phyloP scores from a whole-genome alignment of 2,329 filamentous ascomycete genomes.

The Pyrenophora tritici-repentis region DNA sequence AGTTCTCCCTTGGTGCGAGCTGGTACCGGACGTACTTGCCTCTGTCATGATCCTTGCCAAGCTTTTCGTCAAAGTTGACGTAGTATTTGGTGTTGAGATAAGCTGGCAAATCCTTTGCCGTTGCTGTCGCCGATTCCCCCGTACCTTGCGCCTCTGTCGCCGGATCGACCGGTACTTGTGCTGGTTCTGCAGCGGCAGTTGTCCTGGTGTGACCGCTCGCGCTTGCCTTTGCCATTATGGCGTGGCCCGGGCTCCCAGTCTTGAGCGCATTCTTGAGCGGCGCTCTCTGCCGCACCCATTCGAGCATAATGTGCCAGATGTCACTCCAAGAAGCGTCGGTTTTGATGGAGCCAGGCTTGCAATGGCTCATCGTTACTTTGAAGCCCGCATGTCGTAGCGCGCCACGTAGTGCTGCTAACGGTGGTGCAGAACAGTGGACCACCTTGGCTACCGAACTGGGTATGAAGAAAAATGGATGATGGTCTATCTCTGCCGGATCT shows the following conservation, averaged over 20 bases:
- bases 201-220: conserved; percentile 21
- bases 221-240: conserved; percentile 53
- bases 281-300: conserved; percentile 82
- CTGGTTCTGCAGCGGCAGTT: conserved; percentile 1
- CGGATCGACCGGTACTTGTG: conserved; percentile 4
- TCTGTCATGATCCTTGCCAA: conserved; percentile 70
- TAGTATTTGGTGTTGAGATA: conserved; percentile 52
- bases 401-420: conserved; percentile 78
- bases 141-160: conserved; percentile 8
- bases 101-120: conserved; percentile 19
- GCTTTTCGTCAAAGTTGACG: conserved; percentile 77
- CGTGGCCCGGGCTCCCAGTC: conserved; percentile 71
- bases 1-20: conserved; percentile 86
- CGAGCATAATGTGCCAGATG: conserved; percentile 90
- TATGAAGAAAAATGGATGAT: conserved; percentile 84
- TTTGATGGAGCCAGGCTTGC: conserved; percentile 86
- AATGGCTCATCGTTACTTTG: conserved; percentile 81
- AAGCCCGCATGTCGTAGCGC: conserved; percentile 83
- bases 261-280: conserved; percentile 78
- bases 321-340: conserved; percentile 90
- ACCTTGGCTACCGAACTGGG: conserved; percentile 75
- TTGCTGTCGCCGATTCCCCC: conserved; percentile 1
- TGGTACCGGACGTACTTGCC: conserved; percentile 85
- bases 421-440: conserved; percentile 77
- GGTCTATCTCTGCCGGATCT: conserved; percentile 60